Base-by-base conservation (phyloP, 345 rosid genomes). In the Boechera divaricarpa region DNA sequence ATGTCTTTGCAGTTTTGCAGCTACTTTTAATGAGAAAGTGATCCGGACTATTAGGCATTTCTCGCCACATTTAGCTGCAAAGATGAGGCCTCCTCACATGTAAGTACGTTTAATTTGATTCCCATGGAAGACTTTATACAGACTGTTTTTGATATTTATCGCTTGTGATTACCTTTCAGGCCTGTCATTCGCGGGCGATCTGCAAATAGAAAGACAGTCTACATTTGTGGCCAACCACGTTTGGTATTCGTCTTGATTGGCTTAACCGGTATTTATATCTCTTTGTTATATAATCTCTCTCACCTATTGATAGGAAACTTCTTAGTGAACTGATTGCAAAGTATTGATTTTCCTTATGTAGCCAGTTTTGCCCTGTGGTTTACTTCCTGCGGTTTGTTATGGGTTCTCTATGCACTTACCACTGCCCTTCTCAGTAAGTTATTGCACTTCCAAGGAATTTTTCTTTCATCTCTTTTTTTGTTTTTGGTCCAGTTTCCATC, bases 31-130 rank as follows among this genome's bases (percentile, higher is more conserved):
- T 73, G 98, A 92, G 85, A 94, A 90, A 82, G 81, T 85, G 55
- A 88, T 90, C 24, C 87, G 98, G 82, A 89, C 86, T 51, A 89
- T 92, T 66, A 89, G 98, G 82, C 97, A 84, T 72, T 82, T 94
- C 79, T 94, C 97, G 31, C 98, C 98, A 36, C 98, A 89, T 83
- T 78, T 94, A 80, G 98, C 97, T 54, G 97, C 93, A 66, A 94
- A 90, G 85, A 92, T 94, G 98, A 90, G 98, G 80, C 97, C 97
- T 75, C 91, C 95, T 45, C 95, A 84, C 63, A 88, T 89, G 97
- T 92, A 74, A 81, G 95, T 81, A 54, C 51, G 8, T 67, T 44
- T 67, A 3, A 48, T 41, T 51, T 72, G 3, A 28, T 45, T 56
- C 31, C 31, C 33, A 21, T 48, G 7, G 61, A 48, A 63, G 36